Evolutionary conservation across 2,329 filamentous ascomycete genomes (phyloP), one percentile per base, ranked within the genome.

Genomic region (Trichoderma sp.): DNA sequence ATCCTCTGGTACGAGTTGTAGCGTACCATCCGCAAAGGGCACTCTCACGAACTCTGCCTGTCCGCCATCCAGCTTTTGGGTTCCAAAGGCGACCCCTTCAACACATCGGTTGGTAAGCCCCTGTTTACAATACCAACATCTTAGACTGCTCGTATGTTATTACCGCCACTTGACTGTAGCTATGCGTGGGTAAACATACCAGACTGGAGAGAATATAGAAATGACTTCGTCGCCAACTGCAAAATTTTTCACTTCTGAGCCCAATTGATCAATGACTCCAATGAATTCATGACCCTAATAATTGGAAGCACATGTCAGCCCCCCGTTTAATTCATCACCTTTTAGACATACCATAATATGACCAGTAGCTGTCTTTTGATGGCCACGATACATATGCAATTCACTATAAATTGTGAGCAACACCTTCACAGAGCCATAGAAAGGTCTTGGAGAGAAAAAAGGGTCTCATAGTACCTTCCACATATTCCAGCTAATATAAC

Each of bases 21-120:
- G 48, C 17, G 59, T 63, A 17, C 59, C 59, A 29, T 63, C 59
- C 15, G 59, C 59, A 52, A 63, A 63, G 15, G 59, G 59, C 5
- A 63, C 59, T n/a, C 59, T 63, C 10, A 53, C 59, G 22, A 52
- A 63, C 17, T 63, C 42, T 10, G 59, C 59, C 34, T 63, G 59
- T 22, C 59, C 59, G 10, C 59, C 59, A 25, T 63, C 59, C 6
- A 63, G 42, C 45, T 63, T 50, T 52, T 63, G 59, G 13, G 45
- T 63, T 25, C 59, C 59, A 63, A 63, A 53, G 15, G 59, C 59
- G 2, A 63, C 42, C 13, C 42, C 59, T 34, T 63, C 48, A 17
- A 37, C 9, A 29, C 59, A 63, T 27, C 45, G 15, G 22, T 63
- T 63, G 13, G 45, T 63, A 48, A 63, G 48, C 5, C 59, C 59